phyloP scores from a whole-genome alignment of 306 rosid species.

The Cicer pinnatifidum region DNA sequence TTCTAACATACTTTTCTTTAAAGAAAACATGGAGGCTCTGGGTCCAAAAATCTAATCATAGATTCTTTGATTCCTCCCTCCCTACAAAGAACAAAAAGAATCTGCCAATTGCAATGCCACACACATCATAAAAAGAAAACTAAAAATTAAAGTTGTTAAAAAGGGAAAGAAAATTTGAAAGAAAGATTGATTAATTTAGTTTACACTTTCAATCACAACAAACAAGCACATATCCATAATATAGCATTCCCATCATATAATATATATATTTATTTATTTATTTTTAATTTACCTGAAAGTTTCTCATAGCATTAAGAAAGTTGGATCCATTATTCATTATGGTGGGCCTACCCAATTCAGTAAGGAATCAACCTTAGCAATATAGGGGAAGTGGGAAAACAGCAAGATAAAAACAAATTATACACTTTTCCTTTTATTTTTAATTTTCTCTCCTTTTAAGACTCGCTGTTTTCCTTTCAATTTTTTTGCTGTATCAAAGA shows the following conservation, averaged over 20 bases:
- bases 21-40: conserved; percentile 46
- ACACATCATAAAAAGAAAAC: conserved; percentile 47
- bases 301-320: conserved; percentile 59
- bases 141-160: conserved; percentile 34
- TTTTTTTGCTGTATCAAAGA: conserved; percentile 68
- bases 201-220: conserved; percentile 58
- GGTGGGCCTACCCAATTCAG: conserved; percentile 65
- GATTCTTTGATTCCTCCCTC: conserved; percentile 94
- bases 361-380: conserved; percentile 65
- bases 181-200: conserved; percentile 50
- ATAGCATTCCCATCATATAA: conserved; percentile 41
- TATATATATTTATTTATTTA: neutral
- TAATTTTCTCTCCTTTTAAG: conserved; percentile 75
- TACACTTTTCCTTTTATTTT: conserved; percentile 69
- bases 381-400: conserved; percentile 60
- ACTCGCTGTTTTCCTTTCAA: conserved; percentile 69
- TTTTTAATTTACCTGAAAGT: conserved; percentile 46
- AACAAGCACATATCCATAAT: conserved; percentile 60
- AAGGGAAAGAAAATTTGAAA: conserved; percentile 41
- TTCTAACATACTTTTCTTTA: conserved; percentile 48
- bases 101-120: conserved; percentile 72
- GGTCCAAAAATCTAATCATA: conserved; percentile 75
- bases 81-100: conserved; percentile 89
- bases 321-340: conserved; percentile 66
- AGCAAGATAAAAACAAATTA: conserved; percentile 86